Evolutionary conservation across 1,139 yeast species (phyloP).

Genomic region (Eremothecium gossypii): DNA sequence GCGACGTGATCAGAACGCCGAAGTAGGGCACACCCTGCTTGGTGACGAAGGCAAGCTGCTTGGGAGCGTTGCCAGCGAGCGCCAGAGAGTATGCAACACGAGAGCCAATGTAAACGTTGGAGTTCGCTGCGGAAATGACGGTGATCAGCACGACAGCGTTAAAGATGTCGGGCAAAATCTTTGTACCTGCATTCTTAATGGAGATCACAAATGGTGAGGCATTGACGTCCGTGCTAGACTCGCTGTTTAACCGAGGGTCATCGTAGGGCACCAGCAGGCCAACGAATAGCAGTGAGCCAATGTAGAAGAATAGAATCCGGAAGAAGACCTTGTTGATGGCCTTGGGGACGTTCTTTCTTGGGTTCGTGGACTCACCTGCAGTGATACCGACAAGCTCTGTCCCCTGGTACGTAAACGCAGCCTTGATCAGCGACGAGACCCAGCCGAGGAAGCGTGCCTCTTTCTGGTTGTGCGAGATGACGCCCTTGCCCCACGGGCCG

Average conservation of each 20-base stretch:
- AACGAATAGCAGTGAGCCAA: slow-evolving; percentile 56
- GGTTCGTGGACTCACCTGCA: slow-evolving; percentile 72
- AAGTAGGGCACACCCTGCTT: slow-evolving; percentile 58
- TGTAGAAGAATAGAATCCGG: slow-evolving; percentile 66
- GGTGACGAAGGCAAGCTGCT: slow-evolving; percentile 44
- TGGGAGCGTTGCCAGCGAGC: slow-evolving; percentile 55
- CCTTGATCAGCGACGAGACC: slow-evolving; percentile 53
- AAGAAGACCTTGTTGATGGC: slow-evolving; percentile 72
- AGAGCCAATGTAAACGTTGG: slow-evolving; percentile 71
- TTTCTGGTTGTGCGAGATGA: slow-evolving; percentile 33
- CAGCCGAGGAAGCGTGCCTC: slow-evolving; percentile 54
- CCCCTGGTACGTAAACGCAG: slow-evolving; percentile 73
- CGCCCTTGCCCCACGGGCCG: slow-evolving; percentile 52
- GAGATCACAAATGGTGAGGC: slow-evolving; percentile 71
- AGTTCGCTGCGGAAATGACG: slow-evolving; percentile 70
- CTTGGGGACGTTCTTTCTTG: slow-evolving; percentile 66
- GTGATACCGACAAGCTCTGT: slow-evolving; percentile 68
- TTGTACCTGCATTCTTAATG: slow-evolving; percentile 60
- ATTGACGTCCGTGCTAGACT: slow-evolving; percentile 33
- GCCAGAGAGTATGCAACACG: slow-evolving; percentile 68
- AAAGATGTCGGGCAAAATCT: slow-evolving; percentile 59
- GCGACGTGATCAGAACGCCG: slow-evolving; percentile 48
- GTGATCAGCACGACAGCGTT: slow-evolving; percentile 67
- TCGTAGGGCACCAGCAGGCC: slow-evolving; percentile 67
- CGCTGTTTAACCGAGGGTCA: slow-evolving; percentile 36